Conservation (phyloP, 139 green algal species). For the Volvox reticuliferus region DNA sequence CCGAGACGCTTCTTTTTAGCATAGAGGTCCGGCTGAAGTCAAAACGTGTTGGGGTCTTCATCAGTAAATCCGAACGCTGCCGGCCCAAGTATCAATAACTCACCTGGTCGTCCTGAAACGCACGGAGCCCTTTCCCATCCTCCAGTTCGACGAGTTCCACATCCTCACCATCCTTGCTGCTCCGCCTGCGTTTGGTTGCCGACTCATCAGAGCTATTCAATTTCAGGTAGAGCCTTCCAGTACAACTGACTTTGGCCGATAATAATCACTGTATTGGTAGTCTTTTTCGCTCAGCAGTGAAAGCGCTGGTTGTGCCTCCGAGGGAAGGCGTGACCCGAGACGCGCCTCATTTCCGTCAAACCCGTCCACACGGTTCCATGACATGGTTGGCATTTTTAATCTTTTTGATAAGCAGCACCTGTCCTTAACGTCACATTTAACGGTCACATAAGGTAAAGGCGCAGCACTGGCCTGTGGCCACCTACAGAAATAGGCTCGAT, state of each 20-base stretch:
- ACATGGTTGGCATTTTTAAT: conserved; percentile 36
- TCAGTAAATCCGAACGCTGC: background rate
- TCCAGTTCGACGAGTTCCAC: conserved; percentile 5
- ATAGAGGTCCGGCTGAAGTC: background rate
- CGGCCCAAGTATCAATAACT: background rate
- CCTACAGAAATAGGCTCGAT: too few relatives aligned
- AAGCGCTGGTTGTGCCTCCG: background rate
- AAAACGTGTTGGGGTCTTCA: background rate
- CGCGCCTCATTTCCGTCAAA: conserved; percentile 32
- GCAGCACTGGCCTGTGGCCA: too few relatives aligned
- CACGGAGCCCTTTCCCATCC: background rate
- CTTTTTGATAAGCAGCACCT: too few relatives aligned
- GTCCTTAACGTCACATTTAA: too few relatives aligned
- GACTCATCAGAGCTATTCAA: background rate
- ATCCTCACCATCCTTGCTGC: background rate
- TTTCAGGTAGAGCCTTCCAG: background rate
- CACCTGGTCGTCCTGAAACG: conserved; percentile 39
- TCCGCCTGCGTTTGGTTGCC: background rate
- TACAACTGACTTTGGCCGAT: background rate
- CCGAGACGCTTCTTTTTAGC: background rate
- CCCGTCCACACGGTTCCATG: conserved; percentile 44
- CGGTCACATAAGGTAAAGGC: too few relatives aligned
- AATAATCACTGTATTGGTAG: conserved; percentile 43
- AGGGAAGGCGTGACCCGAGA: background rate
- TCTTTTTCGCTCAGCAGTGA: conserved; percentile 21